Evolutionary conservation across 495 filamentous ascomycete genomes (phyloP), one percentile per base, ranked within the genome.

Genomic region (Lophium mytilinum): DNA sequence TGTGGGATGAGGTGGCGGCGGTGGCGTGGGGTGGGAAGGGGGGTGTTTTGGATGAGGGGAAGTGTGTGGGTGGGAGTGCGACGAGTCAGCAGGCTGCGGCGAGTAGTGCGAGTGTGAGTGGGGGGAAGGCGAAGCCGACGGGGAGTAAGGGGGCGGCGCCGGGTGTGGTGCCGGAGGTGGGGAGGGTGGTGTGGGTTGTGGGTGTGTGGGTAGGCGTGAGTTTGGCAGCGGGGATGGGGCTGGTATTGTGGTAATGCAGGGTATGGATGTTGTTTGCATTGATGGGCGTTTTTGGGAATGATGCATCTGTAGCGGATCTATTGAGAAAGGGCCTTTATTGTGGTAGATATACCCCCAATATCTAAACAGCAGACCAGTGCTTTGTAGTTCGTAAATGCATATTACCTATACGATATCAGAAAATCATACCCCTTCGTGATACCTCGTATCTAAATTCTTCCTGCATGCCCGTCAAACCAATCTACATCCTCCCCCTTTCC

Each of bases 1-100:
- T 65, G 37, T 67, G 65, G 65, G 37, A 17, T 8, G 50, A 48
- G 37, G 52, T 50, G 14, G 61, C 61, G 11, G 42, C 52, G 6
- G 48, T 57, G 3, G 58, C 49, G 17, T 64, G 60, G 36, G 64
- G 64, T 2, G n/a, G 24, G 24, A 56, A 58, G 1, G 48, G 57
- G 30, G 63, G 63, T 8, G 42, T 34, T 1, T 7, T 62, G 46
- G 52, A 62, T 35, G 59, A 59, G 33, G 48, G 41, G 14, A 49
- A 15, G 41, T 65, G 62, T 52, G 53, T 65, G 6, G 1, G 7
- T 3, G 62, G 62, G 9, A 40, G 19, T 10, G 53, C 56, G 43
- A 58, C 62, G 18, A 58, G 36, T 15, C 18, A 52, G 46, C 40
- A 65, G 35, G 42, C 34, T 37, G 57, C 10, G 15, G 43, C 43